Conservation (phyloP, 2,329 filamentous ascomycete species). For the Penicillium italicum region DNA sequence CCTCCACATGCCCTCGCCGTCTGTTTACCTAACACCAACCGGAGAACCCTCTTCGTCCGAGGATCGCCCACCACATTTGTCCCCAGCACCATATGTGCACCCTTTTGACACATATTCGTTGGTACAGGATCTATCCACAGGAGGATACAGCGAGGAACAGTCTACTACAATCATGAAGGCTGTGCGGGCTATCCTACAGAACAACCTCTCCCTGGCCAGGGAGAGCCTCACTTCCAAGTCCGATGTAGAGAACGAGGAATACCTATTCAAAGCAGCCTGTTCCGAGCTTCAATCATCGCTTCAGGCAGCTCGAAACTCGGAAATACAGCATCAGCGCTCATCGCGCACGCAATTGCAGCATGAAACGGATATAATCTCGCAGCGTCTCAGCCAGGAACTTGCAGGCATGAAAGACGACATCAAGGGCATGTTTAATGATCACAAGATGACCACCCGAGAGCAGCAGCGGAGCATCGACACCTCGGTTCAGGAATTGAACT, state of each 20-base stretch:
- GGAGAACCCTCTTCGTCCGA: conserved; percentile 25
- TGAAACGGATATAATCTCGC: conserved; percentile 87
- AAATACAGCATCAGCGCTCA: conserved; percentile 76
- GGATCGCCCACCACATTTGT: conserved; percentile 57
- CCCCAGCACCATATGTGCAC: conserved; percentile 79
- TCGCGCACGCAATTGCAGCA: conserved; percentile 85
- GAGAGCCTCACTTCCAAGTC: conserved; percentile 80
- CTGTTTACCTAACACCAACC: conserved; percentile 32
- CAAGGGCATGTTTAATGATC: conserved; percentile 94
- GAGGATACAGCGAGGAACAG: conserved; percentile 70
- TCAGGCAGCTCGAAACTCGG: conserved; percentile 68
- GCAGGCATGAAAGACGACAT: conserved; percentile 79
- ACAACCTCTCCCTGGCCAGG: conserved; percentile 78
- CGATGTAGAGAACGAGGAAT: conserved; percentile 91
- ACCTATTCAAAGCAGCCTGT: conserved; percentile 90
- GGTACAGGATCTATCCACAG: conserved; percentile 70
- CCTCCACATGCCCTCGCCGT: conserved; percentile 42
- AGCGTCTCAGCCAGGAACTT: conserved; percentile 80
- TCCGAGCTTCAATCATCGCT: conserved; percentile 88
- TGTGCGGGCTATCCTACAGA: conserved; percentile 69
- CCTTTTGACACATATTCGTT: conserved; percentile 94
- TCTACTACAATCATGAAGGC: conserved; percentile 89
- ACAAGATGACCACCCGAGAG: conserved; percentile 85
- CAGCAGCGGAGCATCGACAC: conserved; percentile 83
- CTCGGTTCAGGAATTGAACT: conserved; percentile 89